Conservation (phyloP, 306 rosid genomes). For the Dicorynia guianensis region DNA sequence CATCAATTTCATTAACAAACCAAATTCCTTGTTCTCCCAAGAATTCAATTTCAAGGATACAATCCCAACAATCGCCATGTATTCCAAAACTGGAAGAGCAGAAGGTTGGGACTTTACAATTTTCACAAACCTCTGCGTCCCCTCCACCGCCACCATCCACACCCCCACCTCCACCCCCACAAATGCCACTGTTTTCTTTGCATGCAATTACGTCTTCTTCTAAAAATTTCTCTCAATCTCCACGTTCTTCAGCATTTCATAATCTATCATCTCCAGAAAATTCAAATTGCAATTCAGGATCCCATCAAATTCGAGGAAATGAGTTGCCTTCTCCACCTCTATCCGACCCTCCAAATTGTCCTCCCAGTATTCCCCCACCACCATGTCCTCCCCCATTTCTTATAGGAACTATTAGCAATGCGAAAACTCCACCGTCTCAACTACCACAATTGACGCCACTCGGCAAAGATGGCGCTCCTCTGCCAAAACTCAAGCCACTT, state of each 20-base stretch:
- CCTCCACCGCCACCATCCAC: slow-evolving; percentile 60
- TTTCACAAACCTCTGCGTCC: slow-evolving; percentile 32
- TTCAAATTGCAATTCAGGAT: slow-evolving; percentile 52
- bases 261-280: slow-evolving; percentile 61
- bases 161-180: slow-evolving; percentile 51
- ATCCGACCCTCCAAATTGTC: slow-evolving; percentile 43
- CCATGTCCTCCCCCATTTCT: slow-evolving; percentile 81
- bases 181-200: slow-evolving; percentile 47
- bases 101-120: slow-evolving; percentile 36
- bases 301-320: slow-evolving; percentile 49
- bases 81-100: slow-evolving; percentile 42
- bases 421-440: slow-evolving; percentile 76
- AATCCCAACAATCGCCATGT: slow-evolving; percentile 43
- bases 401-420: slow-evolving; percentile 39
- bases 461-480: slow-evolving; percentile 85
- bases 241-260: slow-evolving; percentile 58
- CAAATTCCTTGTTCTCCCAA: slow-evolving; percentile 31
- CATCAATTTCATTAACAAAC: slow-evolving; percentile 38
- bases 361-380: slow-evolving; percentile 72
- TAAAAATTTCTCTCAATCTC: slow-evolving; percentile 58
- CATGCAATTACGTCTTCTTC: slow-evolving; percentile 56
- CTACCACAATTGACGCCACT: slow-evolving; percentile 65
- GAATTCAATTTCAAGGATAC: slow-evolving; percentile 37
- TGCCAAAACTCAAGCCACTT: slow-evolving; percentile 92
- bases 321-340: slow-evolving; percentile 47